Base-by-base conservation (phyloP, 140 eudicot genomes). In the Bidens hawaiensis region DNA sequence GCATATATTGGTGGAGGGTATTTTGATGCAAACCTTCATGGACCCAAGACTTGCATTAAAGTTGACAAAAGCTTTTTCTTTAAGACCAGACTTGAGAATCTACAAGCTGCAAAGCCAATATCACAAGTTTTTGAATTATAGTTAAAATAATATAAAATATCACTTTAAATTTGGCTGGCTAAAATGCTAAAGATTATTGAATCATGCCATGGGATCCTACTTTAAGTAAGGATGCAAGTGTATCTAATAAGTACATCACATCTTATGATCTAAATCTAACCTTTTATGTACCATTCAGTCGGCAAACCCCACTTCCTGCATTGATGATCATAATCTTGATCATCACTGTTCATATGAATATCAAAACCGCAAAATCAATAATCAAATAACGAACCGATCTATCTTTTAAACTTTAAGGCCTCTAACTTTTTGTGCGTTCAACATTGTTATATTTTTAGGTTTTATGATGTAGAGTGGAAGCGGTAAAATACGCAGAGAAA, bases 191-290 rank as follows among this genome's bases (percentile, higher is more conserved):
- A 65, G 63, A 48, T 46, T 33, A 58, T 17, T 34, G 36, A 45
- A 67, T 75, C 65, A 60, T 41, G 50, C 45, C 53, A 54, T 47
- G 5, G 64, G 77, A 70, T 76, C 70, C 78, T 78, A 67, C 77
- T 82, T 82, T 71, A 67, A 54, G 49, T 52, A 56, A 48, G 67
- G 27, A 62, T 72, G 70, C 76, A 68, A 70, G 69, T 58, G 82
- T 58, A 75, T 78, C 82, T 75, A 79, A 67, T 62, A 71, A 75
- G 74, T 67, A 78, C 76, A 70, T 31, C 65, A 66, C 69, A 56
- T 56, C 40, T 54, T 27, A 54, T 54, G 60, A 69, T 73, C 74
- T 70, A 43, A 43, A 74, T 51, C 68, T 67, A 46, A 60, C 67
- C 49, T 62, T 69, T 30, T 70, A 46, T 46, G 21, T 65, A 50